phyloP scores from a whole-genome alignment of 345 rosid genomes.

The Bretschneidera sinensis region DNA sequence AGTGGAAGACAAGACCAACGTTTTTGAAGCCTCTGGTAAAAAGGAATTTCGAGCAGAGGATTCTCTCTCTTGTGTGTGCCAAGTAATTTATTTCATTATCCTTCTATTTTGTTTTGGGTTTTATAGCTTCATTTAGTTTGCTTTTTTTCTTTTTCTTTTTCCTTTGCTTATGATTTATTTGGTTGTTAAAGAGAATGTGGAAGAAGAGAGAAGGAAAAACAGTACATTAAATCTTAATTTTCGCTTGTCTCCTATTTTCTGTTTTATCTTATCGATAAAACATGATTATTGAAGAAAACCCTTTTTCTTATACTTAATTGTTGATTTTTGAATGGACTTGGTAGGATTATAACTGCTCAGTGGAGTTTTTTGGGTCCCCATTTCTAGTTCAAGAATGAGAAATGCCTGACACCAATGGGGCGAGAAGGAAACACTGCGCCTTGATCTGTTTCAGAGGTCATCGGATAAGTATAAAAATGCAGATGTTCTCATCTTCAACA shows the following conservation, averaged over 20 bases:
- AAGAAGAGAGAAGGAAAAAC: too few species aligned
- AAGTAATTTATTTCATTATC: constrained; percentile 51
- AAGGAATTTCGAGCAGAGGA: constrained; percentile 72
- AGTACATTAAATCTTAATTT: too few species aligned
- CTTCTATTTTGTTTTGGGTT: neutral
- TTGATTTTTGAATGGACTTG: neutral
- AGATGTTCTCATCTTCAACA: constrained; percentile 76
- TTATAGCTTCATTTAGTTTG: too few species aligned
- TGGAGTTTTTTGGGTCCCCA: constrained; percentile 87
- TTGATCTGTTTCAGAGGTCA: constrained; percentile 75
- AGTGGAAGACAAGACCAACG: constrained; percentile 60
- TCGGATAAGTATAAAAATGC: constrained; percentile 67
- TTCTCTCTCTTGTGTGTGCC: constrained; percentile 74
- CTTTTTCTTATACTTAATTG: too few species aligned
- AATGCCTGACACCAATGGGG: constrained; percentile 48
- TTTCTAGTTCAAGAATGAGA: constrained; percentile 97
- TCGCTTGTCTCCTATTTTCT: too few species aligned
- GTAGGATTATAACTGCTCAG: constrained; percentile 68
- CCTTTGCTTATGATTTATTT: too few species aligned
- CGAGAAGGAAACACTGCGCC: constrained; percentile 69
- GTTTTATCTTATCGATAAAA: too few species aligned
- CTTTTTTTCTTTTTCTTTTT: too few species aligned
- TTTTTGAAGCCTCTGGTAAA: constrained; percentile 77
- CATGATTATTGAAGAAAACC: too few species aligned
- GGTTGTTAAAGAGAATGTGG: too few species aligned